Evolutionary conservation across 371 early-diverging fungal species (phyloP).

Genomic region (Mortierella polycephala): DNA sequence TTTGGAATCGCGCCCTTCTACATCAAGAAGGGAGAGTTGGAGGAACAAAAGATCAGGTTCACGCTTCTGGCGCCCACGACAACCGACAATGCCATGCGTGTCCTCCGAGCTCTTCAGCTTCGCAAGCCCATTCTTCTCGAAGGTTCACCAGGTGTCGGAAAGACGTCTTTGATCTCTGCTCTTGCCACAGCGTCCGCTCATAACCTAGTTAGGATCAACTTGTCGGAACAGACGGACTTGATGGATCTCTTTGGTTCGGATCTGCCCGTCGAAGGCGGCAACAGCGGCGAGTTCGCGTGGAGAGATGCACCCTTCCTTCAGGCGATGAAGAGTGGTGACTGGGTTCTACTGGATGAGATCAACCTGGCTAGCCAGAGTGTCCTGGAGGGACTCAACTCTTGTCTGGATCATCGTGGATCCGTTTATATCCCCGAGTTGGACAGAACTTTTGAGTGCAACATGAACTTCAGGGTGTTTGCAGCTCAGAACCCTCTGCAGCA

Average conservation of each 20-base stretch:
- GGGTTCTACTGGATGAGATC: conserved; percentile 99
- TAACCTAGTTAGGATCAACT: conserved; percentile 94
- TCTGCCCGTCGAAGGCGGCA: conserved; percentile 92
- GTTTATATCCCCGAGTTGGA: conserved; percentile 97
- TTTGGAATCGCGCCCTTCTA: conserved; percentile 84
- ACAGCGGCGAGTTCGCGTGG: conserved; percentile 94
- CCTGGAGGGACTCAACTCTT: conserved; percentile 99
- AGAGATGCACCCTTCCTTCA: conserved; percentile 96
- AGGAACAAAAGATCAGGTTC: conserved; percentile 72
- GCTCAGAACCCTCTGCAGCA: conserved; percentile 98
- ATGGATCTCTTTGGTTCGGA: conserved; percentile 99
- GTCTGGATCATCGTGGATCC: conserved; percentile 97
- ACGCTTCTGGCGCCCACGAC: conserved; percentile 93
- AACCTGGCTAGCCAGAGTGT: conserved; percentile 99
- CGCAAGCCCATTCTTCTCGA: conserved; percentile 96
- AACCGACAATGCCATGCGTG: conserved; percentile 86
- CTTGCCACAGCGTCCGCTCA: conserved; percentile 88
- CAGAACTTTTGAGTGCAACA: conserved; percentile 81
- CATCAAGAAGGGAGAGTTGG: conserved; percentile 71
- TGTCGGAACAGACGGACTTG: conserved; percentile 99
- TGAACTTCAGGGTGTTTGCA: conserved; percentile 96
- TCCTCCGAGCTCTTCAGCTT: conserved; percentile 95
- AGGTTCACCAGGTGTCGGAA: conserved; percentile 98
- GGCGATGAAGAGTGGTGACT: conserved; percentile 96
- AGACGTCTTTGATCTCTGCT: conserved; percentile 94